Conservation (phyloP, 139 green algal genomes). For the Chlamydomonas incerta region DNA sequence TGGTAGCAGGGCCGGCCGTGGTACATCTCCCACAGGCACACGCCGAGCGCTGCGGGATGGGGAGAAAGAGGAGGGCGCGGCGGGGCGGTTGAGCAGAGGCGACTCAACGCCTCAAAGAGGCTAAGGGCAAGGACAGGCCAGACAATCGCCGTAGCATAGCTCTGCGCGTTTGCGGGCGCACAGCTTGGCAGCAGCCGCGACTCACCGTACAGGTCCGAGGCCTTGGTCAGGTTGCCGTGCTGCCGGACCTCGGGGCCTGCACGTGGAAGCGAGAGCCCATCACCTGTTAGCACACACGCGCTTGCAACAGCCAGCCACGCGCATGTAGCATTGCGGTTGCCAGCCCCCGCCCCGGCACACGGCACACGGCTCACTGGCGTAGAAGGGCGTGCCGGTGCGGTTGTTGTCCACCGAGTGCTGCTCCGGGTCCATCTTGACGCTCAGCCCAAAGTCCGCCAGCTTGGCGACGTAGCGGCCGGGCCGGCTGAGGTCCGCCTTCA, state of each 20-base stretch:
- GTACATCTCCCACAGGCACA: conserved; percentile 47
- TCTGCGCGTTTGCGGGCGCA: too few species aligned
- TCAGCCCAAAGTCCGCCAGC: conserved; percentile 47
- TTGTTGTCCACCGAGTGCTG: conserved; percentile 40
- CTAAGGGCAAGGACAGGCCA: neutral
- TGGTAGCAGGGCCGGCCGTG: conserved; percentile 48
- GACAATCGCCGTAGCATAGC: too few species aligned
- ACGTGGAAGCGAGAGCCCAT: too few species aligned
- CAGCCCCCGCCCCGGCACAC: too few species aligned
- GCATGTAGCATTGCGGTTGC: too few species aligned
- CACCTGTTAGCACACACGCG: too few species aligned
- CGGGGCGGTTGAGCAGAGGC: too few species aligned
- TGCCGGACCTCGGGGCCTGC: conserved; percentile 39
- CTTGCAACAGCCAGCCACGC: too few species aligned
- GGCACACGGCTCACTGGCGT: conserved; percentile 30
- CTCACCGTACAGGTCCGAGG: conserved; percentile 38
- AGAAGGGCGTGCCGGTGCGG: conserved; percentile 44
- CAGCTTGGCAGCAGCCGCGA: neutral
- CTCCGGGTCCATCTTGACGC: conserved; percentile 35
- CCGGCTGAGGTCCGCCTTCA: neutral
- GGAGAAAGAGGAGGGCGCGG: too few species aligned
- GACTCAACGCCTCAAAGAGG: too few species aligned
- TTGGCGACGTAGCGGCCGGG: conserved; percentile 20
- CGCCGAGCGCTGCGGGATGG: conserved; percentile 32
- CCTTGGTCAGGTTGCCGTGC: conserved; percentile 44